These are phyloP conservation scores for Naganishia sp. DNA, from an alignment of 1,284 basidiomycete genomes.

Conservation along the genomic window DNA sequence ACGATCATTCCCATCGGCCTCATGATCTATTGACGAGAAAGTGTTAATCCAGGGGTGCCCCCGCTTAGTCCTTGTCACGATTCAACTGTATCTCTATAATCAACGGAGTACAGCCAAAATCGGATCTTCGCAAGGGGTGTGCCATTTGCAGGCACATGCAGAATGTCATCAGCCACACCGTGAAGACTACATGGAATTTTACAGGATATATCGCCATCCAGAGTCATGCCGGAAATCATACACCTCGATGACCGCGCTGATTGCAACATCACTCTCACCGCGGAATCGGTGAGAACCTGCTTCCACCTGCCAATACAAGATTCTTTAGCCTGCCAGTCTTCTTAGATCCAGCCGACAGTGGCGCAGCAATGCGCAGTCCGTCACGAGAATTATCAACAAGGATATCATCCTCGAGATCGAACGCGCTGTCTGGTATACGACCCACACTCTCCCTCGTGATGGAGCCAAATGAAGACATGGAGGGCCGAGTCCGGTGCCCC, in stretches of 20 bases:
- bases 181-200: neutral
- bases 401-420: slow-evolving; percentile 30
- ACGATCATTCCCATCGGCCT: neutral
- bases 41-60: neutral
- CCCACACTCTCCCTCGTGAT: slow-evolving; percentile 7
- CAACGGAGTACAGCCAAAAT: neutral
- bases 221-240: neutral
- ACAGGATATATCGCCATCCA: neutral
- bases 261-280: neutral
- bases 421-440: slow-evolving; percentile 9
- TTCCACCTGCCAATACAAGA: slow-evolving; percentile 16
- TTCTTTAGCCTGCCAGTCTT: slow-evolving; percentile 27
- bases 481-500: slow-evolving; percentile 19
- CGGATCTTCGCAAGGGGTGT: neutral
- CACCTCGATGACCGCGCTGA: neutral
- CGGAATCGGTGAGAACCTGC: slow-evolving; percentile 19
- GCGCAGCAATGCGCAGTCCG: slow-evolving; percentile 8
- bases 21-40: neutral
- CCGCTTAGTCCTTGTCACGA: neutral
- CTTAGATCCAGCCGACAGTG: neutral
- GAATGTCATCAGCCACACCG: no score
- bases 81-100: neutral
- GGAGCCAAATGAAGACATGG: slow-evolving; percentile 28
- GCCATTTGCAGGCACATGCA: neutral
- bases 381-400: slow-evolving; percentile 13